Conservation (phyloP, 192 early-diverging fungal genomes). For the Coemansia sp. region DNA sequence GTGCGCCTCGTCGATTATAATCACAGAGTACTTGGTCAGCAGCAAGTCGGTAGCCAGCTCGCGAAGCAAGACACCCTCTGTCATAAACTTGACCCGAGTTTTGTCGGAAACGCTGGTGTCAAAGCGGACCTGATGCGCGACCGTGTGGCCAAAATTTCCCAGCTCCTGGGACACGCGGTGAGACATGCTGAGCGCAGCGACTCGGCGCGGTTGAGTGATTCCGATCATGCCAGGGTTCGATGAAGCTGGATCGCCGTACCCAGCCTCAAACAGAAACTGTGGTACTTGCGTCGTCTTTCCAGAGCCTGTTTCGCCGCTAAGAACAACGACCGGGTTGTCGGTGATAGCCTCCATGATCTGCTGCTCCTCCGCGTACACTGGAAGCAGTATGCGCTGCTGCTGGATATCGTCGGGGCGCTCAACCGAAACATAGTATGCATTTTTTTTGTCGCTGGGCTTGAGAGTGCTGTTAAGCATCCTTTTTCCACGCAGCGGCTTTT, state of each 20-base stretch:
- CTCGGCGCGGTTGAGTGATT: conserved; percentile 96
- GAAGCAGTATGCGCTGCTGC: conserved; percentile 74
- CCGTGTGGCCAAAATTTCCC: conserved; percentile 64
- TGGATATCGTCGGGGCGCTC: conserved; percentile 74
- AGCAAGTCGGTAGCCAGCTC: conserved; percentile 88
- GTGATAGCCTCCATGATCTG: conserved; percentile 95
- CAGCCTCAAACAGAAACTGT: conserved; percentile 96
- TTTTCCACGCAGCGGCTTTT: background rate
- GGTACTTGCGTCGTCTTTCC: conserved; percentile 98
- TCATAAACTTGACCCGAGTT: conserved; percentile 98
- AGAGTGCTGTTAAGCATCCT: no score
- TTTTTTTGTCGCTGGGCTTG: conserved; percentile 18
- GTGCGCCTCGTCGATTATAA: conserved; percentile 99
- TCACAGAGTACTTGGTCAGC: conserved; percentile 88
- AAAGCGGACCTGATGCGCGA: conserved; percentile 80
- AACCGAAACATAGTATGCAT: conserved; percentile 70
- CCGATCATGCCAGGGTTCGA: conserved; percentile 89
- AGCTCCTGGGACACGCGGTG: conserved; percentile 92
- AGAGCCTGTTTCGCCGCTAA: conserved; percentile 98
- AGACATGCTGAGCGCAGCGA: conserved; percentile 96
- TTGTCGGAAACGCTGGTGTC: conserved; percentile 73
- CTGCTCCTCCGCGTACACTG: conserved; percentile 94
- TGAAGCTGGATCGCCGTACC: conserved; percentile 84
- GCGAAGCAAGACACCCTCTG: conserved; percentile 96
- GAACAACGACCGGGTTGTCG: conserved; percentile 81